These are phyloP conservation scores for Sporothrix mexicana DNA, from an alignment of 2,329 filamentous ascomycete species.

Conservation along the genomic window DNA sequence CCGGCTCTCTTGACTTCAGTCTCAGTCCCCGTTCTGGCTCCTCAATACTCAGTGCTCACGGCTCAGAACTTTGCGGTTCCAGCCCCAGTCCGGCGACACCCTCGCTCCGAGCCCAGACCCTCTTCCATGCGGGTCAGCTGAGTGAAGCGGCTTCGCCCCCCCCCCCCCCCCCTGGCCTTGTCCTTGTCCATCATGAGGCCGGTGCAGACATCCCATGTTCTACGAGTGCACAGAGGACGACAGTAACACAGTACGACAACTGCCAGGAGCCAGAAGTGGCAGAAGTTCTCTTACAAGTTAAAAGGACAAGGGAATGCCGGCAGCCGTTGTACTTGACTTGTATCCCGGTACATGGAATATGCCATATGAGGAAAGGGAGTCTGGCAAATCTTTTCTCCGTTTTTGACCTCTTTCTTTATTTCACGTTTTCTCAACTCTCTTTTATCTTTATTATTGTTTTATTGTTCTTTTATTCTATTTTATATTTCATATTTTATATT, in stretches of 20 bases:
- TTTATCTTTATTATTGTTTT: not conserved
- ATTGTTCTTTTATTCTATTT: not conserved
- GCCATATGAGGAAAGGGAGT: not conserved
- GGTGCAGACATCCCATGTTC: slow-evolving; percentile 11
- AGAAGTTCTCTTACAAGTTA: not conserved
- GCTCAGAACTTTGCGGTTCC: no score
- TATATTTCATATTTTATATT: not conserved
- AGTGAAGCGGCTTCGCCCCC: slow-evolving; percentile 25
- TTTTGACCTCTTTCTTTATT: not conserved
- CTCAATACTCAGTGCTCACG: not conserved
- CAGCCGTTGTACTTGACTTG: slow-evolving; percentile 18
- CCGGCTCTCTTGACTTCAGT: not conserved
- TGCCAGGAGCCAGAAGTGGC: not conserved
- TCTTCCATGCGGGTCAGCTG: slow-evolving; percentile 13
- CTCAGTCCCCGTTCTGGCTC: slow-evolving; percentile 1
- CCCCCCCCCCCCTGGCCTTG: slow-evolving; percentile 13
- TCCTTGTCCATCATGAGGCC: slow-evolving; percentile 26
- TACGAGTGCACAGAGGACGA: slow-evolving; percentile 19
- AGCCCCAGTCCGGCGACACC: not conserved
- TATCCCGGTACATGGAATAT: slow-evolving; percentile 14
- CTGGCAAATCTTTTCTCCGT: not conserved
- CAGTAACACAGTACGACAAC: no score
- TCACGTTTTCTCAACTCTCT: not conserved
- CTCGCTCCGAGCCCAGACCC: slow-evolving; percentile 6
- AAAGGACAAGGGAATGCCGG: not conserved